A percentile compares a stretch with the other conserved stretches of the same genome.
Evolutionary conservation across 176 grass and related monocot genomes (phyloP).

Genomic region (Poa pratensis): DNA sequence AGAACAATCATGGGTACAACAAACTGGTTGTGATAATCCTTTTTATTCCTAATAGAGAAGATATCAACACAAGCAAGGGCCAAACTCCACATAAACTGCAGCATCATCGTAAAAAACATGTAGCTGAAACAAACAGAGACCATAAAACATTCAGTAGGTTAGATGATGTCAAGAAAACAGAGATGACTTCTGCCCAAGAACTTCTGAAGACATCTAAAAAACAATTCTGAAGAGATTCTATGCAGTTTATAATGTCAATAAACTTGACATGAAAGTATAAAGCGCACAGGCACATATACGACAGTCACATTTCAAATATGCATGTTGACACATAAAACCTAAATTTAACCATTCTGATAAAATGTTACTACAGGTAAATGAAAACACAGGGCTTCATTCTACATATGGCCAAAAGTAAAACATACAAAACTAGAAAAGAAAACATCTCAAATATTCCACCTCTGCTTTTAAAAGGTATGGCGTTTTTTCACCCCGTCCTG

Average conservation of each 20-base stretch:
- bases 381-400: neutral
- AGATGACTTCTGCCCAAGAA: neutral
- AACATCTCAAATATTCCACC: neutral
- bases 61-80: neutral
- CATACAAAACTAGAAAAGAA: neutral
- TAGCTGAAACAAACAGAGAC: neutral
- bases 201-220: too few relatives aligned
- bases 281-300: neutral
- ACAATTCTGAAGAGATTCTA: neutral
- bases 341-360: neutral
- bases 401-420: neutral
- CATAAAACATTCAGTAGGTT: neutral
- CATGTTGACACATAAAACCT: neutral
- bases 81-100: slow-evolving; percentile 1
- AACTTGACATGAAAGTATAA: neutral
- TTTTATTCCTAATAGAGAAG: neutral
- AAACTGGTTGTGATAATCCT: neutral
- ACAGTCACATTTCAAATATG: neutral
- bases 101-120: neutral
- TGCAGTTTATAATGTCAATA: neutral
- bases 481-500: too few relatives aligned
- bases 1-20: neutral
- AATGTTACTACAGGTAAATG: neutral
- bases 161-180: neutral
- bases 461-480: too few relatives aligned